Evolutionary conservation across 257 asterid genomes (phyloP).

Genomic region (Plectranthus barbatus): DNA sequence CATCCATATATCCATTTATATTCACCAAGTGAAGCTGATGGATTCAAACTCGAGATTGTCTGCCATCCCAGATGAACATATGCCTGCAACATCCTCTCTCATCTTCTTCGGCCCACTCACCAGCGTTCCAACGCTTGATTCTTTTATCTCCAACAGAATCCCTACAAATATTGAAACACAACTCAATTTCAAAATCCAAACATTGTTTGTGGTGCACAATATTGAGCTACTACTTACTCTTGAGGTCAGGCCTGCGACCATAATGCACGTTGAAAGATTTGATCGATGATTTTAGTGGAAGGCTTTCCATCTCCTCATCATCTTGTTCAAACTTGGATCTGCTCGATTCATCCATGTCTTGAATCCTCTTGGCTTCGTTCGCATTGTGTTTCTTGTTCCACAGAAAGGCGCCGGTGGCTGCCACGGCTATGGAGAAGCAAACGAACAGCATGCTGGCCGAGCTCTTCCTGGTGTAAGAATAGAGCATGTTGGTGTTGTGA

Average conservation of each 20-base stretch:
- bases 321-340: slow-evolving; percentile 18
- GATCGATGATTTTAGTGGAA: slow-evolving; percentile 48
- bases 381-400: slow-evolving; percentile 79
- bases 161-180: slow-evolving; percentile 27
- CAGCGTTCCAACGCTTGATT: slow-evolving; percentile 58
- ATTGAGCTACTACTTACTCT: too few relatives aligned
- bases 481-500: slow-evolving; percentile 42
- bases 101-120: slow-evolving; percentile 79
- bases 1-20: not conserved
- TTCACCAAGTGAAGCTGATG: slow-evolving; percentile 92
- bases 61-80: slow-evolving; percentile 58
- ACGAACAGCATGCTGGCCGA: slow-evolving; percentile 50
- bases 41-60: slow-evolving; percentile 69
- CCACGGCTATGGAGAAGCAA: slow-evolving; percentile 41
- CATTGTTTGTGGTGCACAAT: not conserved
- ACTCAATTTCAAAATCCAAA: not conserved
- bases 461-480: slow-evolving; percentile 59
- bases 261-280: slow-evolving; percentile 55
- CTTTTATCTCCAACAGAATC: slow-evolving; percentile 52
- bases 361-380: slow-evolving; percentile 45
- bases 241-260: slow-evolving; percentile 73
- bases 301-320: slow-evolving; percentile 68
- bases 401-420: slow-evolving; percentile 56
- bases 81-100: slow-evolving; percentile 80
- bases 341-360: slow-evolving; percentile 35